Conservation (phyloP, 1,139 yeast genomes). For the Nakaseomyces bracarensis region DNA sequence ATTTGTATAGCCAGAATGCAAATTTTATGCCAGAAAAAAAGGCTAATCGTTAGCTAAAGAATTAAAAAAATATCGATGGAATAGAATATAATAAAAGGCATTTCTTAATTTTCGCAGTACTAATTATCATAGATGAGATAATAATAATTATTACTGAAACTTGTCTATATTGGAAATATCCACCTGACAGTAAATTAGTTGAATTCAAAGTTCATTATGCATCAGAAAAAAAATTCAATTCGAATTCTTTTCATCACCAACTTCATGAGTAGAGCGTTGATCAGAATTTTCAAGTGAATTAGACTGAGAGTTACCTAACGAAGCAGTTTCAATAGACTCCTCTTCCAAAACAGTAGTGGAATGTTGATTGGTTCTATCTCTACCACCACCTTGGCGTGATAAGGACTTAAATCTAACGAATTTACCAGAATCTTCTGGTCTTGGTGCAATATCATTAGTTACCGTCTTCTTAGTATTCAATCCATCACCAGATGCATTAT, state of each 20-base stretch:
- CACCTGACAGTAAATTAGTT: no score
- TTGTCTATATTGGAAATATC: no score
- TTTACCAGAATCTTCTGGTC: conserved; percentile 3
- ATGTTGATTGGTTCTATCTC: conserved; percentile 19
- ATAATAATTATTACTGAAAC: no score
- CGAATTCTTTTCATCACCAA: conserved; percentile 5
- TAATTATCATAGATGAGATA: no score
- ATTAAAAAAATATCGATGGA: no score
- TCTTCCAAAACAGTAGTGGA: conserved; percentile 19
- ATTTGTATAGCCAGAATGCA: neutral
- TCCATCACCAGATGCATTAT: conserved; percentile 5
- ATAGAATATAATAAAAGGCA: no score
- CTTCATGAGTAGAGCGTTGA: conserved; percentile 10
- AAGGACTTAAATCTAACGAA: conserved; percentile 5
- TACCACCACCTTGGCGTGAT: conserved; percentile 8
- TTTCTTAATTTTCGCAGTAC: no score
- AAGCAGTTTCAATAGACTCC: conserved; percentile 20
- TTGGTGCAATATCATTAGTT: conserved; percentile 7
- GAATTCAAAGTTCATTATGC: neutral
- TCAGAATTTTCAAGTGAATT: conserved; percentile 18
- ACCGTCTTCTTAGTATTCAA: conserved; percentile 15
- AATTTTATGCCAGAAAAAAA: neutral
- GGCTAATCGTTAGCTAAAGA: conserved; percentile 2
- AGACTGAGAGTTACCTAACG: conserved; percentile 15
- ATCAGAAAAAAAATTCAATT: neutral